A percentile compares a stretch with the other conserved stretches of the same genome.
These are phyloP conservation scores for Venturia aucupariae DNA, from an alignment of 2,329 filamentous ascomycete species.

Conservation along the genomic window DNA sequence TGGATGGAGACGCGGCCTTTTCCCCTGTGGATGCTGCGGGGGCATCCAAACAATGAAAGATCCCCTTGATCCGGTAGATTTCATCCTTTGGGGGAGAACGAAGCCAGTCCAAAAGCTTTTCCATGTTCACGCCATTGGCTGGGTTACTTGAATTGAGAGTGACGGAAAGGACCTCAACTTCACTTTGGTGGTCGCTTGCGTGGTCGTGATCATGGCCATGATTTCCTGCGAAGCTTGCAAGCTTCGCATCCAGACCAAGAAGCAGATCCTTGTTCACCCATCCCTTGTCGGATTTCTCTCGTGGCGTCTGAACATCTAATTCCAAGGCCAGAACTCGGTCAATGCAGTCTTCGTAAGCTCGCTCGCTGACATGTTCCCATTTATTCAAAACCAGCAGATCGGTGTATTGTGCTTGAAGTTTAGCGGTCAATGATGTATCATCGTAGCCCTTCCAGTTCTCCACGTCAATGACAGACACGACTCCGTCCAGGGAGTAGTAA, in stretches of 20 bases:
- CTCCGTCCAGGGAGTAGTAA: constrained; percentile 70
- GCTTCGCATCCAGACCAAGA: constrained; percentile 77
- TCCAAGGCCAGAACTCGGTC: constrained; percentile 75
- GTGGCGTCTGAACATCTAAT: constrained; percentile 61
- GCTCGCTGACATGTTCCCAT: constrained; percentile 70
- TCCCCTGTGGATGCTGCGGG: constrained; percentile 39
- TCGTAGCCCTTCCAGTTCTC: constrained; percentile 95
- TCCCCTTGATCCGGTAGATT: constrained; percentile 86
- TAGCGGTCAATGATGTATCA: constrained; percentile 80
- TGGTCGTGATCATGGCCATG: constrained; percentile 33
- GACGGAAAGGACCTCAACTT: constrained; percentile 88
- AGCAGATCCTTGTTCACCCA: constrained; percentile 69
- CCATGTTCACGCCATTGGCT: constrained; percentile 46
- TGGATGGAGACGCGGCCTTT: constrained; percentile 23
- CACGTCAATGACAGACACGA: constrained; percentile 83
- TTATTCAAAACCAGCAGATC: constrained; percentile 90
- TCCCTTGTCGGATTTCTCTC: constrained; percentile 77
- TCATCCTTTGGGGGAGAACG: constrained; percentile 78
- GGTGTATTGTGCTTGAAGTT: constrained; percentile 80
- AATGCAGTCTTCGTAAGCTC: constrained; percentile 64
- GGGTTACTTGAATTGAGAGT: constrained; percentile 45
- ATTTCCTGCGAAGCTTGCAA: constrained; percentile 45
- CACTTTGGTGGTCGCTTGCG: constrained; percentile 57
- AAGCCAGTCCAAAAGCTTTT: constrained; percentile 57
- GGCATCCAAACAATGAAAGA: constrained; percentile 40